Evolutionary conservation across 331 rosid species (phyloP).

Genomic region (Cydonia oblonga): DNA sequence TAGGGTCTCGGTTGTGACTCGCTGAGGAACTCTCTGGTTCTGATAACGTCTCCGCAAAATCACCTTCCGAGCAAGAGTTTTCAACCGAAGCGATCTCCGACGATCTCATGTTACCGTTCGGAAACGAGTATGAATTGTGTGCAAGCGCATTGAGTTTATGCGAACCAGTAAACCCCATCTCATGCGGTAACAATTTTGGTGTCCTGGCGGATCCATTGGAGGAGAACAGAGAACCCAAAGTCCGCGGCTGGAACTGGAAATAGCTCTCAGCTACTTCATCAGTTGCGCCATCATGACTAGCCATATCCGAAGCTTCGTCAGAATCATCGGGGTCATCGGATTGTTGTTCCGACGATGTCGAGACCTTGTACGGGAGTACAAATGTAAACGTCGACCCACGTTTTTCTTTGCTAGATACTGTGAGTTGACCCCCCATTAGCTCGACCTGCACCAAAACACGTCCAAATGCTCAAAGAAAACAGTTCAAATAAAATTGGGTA

Average conservation of each 20-base stretch:
- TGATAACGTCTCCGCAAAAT: conserved; percentile 18
- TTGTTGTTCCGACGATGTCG: conserved; percentile 34
- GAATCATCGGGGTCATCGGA: conserved; percentile 62
- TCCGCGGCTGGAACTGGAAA: conserved; percentile 86
- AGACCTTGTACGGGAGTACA: conserved; percentile 76
- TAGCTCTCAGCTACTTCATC: conserved; percentile 57
- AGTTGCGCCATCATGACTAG: conserved; percentile 31
- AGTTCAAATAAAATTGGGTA: neutral
- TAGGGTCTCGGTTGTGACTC: conserved; percentile 18
- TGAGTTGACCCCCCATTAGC: conserved; percentile 85
- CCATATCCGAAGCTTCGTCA: conserved; percentile 56
- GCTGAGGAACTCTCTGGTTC: conserved; percentile 32
- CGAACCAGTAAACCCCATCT: conserved; percentile 27
- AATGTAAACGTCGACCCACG: conserved; percentile 84
- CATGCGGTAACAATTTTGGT: conserved; percentile 36
- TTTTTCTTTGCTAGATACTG: conserved; percentile 69
- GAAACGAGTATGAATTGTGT: conserved; percentile 25
- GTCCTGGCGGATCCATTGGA: conserved; percentile 55
- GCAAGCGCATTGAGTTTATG: conserved; percentile 44
- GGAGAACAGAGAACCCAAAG: conserved; percentile 69
- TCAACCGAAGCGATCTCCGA: conserved; percentile 30
- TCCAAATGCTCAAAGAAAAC: neutral
- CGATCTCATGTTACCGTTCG: conserved; percentile 13
- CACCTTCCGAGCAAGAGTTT: conserved; percentile 28
- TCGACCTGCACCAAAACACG: conserved; percentile 55